A percentile compares a stretch with the other conserved stretches of the same genome.
phyloP scores from a whole-genome alignment of 176 grass and related monocot genomes.

The Saccharum spontaneum region DNA sequence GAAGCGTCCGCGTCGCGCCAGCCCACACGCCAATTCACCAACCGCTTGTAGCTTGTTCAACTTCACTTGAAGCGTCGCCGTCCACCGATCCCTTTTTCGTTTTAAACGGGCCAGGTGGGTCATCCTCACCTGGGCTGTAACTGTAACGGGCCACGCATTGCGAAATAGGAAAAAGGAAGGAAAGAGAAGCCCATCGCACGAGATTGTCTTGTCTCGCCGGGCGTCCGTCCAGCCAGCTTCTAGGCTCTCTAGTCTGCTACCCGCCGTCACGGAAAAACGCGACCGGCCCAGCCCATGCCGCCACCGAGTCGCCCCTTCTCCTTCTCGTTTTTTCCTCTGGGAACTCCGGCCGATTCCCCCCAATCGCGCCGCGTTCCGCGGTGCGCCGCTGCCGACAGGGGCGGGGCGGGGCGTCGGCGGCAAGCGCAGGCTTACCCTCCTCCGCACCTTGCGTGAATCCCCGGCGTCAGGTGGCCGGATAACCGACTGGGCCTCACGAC shows the following conservation, averaged over 20 bases:
- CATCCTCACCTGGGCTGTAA: background rate
- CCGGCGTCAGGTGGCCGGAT: background rate
- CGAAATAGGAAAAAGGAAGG: too few species aligned
- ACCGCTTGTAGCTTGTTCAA: background rate
- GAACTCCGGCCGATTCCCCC: background rate
- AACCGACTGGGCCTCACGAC: background rate
- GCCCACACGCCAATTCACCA: background rate
- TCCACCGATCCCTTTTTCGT: background rate
- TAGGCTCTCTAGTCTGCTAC: too few species aligned
- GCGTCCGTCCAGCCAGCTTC: too few species aligned
- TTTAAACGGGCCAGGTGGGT: background rate
- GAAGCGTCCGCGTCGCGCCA: slow-evolving; percentile 8
- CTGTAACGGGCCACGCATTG: too few species aligned
- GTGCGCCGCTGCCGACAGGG: background rate
- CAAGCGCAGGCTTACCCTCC: background rate
- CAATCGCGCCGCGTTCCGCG: background rate
- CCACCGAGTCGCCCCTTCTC: background rate
- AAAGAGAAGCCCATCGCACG: too few species aligned
- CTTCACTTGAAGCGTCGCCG: background rate
- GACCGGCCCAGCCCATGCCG: background rate
- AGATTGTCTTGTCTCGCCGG: background rate
- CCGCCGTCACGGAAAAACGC: background rate
- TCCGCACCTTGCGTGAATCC: background rate
- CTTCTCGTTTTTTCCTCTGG: background rate
- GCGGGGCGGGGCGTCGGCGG: background rate